These are phyloP conservation scores for Coemansia pectinata DNA, from an alignment of 192 early-diverging fungal species.

Conservation along the genomic window DNA sequence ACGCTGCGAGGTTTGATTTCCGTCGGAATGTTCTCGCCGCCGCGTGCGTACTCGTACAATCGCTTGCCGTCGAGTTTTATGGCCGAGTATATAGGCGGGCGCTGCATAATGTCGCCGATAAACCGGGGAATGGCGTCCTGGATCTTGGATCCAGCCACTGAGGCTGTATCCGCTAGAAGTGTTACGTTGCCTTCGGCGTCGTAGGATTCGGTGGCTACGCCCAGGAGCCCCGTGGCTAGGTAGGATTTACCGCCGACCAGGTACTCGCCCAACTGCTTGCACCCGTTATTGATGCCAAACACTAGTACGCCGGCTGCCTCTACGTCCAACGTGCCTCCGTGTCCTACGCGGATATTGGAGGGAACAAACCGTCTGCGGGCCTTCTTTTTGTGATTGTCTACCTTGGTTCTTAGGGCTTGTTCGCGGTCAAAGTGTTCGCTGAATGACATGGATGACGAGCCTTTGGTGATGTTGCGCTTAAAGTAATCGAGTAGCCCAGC, in stretches of 20 bases:
- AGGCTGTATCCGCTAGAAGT: conserved; percentile 21
- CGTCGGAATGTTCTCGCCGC: conserved; percentile 25
- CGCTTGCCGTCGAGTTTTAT: conserved; percentile 67
- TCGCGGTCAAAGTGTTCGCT: conserved; percentile 41
- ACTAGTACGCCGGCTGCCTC: conserved; percentile 51
- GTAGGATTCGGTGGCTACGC: conserved; percentile 60
- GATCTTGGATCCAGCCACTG: conserved; percentile 47
- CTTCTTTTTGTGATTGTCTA: conserved; percentile 17
- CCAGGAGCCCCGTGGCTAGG: conserved; percentile 56
- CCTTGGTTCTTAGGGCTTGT: conserved; percentile 5
- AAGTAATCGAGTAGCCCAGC: conserved; percentile 43
- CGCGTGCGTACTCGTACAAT: conserved; percentile 72
- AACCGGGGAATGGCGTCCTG: conserved; percentile 52
- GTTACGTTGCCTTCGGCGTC: conserved; percentile 60
- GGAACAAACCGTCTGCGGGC: not conserved
- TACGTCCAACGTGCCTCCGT: conserved; percentile 50
- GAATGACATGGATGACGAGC: conserved; percentile 20
- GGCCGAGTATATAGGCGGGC: conserved; percentile 73
- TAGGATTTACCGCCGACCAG: conserved; percentile 59
- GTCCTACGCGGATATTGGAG: conserved; percentile 33
- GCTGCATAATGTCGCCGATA: conserved; percentile 61
- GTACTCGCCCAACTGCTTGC: conserved; percentile 55
- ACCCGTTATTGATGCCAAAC: conserved; percentile 58
- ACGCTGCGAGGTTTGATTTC: conserved; percentile 20
- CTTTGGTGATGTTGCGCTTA: conserved; percentile 37